These are phyloP conservation scores for Pythium plurisporium DNA, from an alignment of 352 stramenopile species.

Conservation along the genomic window DNA sequence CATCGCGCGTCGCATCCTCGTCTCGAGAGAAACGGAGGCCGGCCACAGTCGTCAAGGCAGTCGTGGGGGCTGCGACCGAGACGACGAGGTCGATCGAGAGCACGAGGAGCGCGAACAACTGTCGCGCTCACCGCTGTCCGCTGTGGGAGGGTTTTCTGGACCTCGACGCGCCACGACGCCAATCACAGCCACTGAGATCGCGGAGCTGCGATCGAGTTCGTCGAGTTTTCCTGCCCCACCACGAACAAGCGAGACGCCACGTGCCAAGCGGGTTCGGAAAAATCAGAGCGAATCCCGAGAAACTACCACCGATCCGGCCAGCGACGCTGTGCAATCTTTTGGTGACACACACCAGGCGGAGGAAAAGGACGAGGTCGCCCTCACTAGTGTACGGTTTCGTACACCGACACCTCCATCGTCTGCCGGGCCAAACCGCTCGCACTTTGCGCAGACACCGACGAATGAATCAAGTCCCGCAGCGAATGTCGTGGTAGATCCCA, in stretches of 20 bases:
- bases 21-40: conserved; percentile 15
- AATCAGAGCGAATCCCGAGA: no score
- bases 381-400: conserved; percentile 7
- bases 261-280: not conserved
- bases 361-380: not conserved
- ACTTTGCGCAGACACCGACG: not conserved
- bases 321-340: no score
- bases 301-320: no score
- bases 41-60: not conserved
- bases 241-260: not conserved
- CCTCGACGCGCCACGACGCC: conserved; percentile 9
- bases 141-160: not conserved
- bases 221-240: not conserved
- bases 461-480: no score
- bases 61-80: not conserved
- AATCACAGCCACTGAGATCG: conserved; percentile 14
- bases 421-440: conserved; percentile 8
- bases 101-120: not conserved
- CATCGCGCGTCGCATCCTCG: conserved; percentile 23
- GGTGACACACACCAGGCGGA: no score
- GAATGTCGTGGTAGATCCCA: no score
- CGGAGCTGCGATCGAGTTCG: not conserved
- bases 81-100: no score
- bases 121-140: not conserved
- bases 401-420: conserved; percentile 22